Base-by-base conservation (phyloP, 2,329 filamentous ascomycete genomes). In the Ophiostoma sp. region DNA sequence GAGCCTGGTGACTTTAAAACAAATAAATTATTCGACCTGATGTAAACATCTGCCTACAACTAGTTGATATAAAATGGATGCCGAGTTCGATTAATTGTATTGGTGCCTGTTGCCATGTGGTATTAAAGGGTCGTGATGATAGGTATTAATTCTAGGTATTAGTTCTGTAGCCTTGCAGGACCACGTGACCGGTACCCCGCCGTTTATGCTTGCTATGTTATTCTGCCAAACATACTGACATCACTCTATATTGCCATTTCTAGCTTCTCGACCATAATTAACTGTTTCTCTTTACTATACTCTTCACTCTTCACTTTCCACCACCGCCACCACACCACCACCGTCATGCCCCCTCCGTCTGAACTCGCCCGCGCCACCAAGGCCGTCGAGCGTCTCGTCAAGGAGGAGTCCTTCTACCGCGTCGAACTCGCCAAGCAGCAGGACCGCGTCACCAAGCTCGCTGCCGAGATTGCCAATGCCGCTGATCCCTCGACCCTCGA, bases 331-430 rank as follows among this genome's bases (percentile, higher is more conserved):
- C 33, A 0, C 33, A 0, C 66, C 57, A 10, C 33, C n/a, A 41
- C 36, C 64, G 68, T 39, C 35, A 97, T 97, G 93, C 85, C 92
- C 3, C 85, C 92, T 41, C 91, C 91, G 64, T 89, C 89, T 0
- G 86, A 89, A 75, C 87, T 97, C 78, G 80, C 87, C 76, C 95
- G 97, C 77, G 89, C 90, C 64, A 95, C 92, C 33, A 87, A 89
- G 72, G 88, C 92, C 27, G 87, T 98, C 74, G 84, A 86, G 76
- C 92, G 95, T 71, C 87, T 98, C 67, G 87, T 97, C 74, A 97
- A 96, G 80, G 95, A 99, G 80, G 92, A 97, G 79, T 83, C 86
- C 54, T 94, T 90, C 76, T 98, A 99, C 82, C 90, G 94, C 83
- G 90, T 90, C 77, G 95, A 99, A 79, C 85, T 94, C 27, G 83